Base-by-base conservation (phyloP, 2,329 filamentous ascomycete species). In the Diaporthe sp. region DNA sequence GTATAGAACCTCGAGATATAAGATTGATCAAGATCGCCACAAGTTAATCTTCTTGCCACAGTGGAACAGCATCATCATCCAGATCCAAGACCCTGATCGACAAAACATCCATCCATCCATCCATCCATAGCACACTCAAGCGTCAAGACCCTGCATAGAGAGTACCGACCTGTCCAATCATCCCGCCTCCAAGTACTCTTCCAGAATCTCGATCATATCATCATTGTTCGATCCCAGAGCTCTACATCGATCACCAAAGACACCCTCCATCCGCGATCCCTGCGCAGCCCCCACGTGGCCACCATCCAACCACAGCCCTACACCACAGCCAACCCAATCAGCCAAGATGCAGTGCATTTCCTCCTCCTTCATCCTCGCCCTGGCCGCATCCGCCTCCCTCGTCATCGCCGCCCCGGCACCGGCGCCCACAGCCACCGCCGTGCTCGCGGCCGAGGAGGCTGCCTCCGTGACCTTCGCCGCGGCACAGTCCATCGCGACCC, bases 61-160 rank as follows among this genome's bases (percentile, higher is more conserved):
- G 47, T 68, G 47, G 65, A 53, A n/a, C 47, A 68, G 39, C 65
- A 68, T 53, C 65, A 68, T 68, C 63, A 68, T 53, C 63, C 22
- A n/a, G 31, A 68, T 68, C 34, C 31, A 39, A 68, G 65, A 39
- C 44, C 63, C 44, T 68, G 28, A 68, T 68, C 63, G 44, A 51
- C 63, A 68, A 68, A 7, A 53, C 31, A 53, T 10, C 47, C 47
- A 53, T 25, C 63, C 47, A 53, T 25, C 63, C 31, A 53, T 20
- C 47, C 47, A 53, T 25, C 63, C 8, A 39, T 10, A 39, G 37
- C 9, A 34, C 42, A 49, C 61, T 67, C 42, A 49, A 67, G 42
- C 61, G 34, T 65, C 63, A 53, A 68, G 63, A 37, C 47, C 63
- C 44, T 68, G 31, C 63, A 25, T 53, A 20, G 22, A 31, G 5